These are phyloP conservation scores for Phyllostachys edulis DNA, from an alignment of 176 grass and related monocot species.

Conservation along the genomic window DNA sequence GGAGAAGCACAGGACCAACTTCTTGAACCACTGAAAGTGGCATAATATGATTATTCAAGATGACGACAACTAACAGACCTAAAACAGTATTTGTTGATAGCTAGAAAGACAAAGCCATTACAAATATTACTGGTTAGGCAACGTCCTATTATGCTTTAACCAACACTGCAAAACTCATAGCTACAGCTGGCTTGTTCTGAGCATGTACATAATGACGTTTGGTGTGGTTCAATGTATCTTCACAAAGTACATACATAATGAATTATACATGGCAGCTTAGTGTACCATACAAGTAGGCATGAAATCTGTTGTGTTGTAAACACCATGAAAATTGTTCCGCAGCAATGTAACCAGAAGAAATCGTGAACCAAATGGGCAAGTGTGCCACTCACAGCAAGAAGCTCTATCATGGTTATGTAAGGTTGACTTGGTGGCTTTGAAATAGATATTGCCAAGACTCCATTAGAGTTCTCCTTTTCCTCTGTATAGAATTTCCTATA, in stretches of 20 bases:
- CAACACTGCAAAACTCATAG: background rate
- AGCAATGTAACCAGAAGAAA: background rate
- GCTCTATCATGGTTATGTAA: slow-evolving; percentile 56
- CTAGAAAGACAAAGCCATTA: background rate
- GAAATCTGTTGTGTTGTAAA: background rate
- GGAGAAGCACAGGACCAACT: slow-evolving; percentile 17
- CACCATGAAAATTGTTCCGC: background rate
- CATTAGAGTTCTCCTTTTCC: slow-evolving; percentile 63
- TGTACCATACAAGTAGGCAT: background rate
- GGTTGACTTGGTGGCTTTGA: slow-evolving; percentile 60
- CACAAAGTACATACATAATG: background rate
- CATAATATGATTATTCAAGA: slow-evolving; percentile 26
- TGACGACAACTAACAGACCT: background rate
- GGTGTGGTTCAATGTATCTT: background rate
- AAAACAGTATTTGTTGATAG: background rate
- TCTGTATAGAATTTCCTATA: slow-evolving; percentile 84
- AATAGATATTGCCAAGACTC: slow-evolving; percentile 83
- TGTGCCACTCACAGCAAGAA: slow-evolving; percentile 62
- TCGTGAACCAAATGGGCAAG: background rate
- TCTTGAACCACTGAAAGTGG: background rate
- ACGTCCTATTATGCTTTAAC: background rate
- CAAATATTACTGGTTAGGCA: slow-evolving; percentile 16
- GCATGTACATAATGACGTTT: background rate
- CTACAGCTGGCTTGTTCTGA: background rate
- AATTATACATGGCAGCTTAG: background rate